These are phyloP conservation scores for Arachnopeziza araneosa DNA, from an alignment of 2,329 filamentous ascomycete species.

Conservation along the genomic window DNA sequence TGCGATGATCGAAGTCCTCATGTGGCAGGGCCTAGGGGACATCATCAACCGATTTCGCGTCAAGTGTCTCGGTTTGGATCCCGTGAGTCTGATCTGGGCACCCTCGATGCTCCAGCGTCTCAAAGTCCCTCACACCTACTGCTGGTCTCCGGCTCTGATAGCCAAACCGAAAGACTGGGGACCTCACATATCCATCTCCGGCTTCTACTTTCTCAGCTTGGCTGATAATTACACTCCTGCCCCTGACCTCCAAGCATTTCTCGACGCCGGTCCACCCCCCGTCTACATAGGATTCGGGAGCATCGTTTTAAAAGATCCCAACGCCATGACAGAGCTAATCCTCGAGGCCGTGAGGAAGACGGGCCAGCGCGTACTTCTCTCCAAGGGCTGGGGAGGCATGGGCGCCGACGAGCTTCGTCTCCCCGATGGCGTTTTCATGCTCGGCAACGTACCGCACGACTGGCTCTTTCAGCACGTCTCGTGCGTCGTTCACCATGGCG, in stretches of 20 bases:
- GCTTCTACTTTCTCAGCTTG: slow-evolving; percentile 72
- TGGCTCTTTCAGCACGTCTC: slow-evolving; percentile 67
- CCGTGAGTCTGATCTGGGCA: slow-evolving; percentile 81
- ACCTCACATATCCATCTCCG: slow-evolving; percentile 64
- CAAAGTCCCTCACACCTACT: slow-evolving; percentile 70
- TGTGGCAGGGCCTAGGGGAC: slow-evolving; percentile 80
- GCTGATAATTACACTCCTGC: slow-evolving; percentile 57
- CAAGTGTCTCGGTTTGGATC: slow-evolving; percentile 64
- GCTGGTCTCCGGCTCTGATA: slow-evolving; percentile 62
- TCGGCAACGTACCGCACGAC: slow-evolving; percentile 70
- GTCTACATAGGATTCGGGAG: slow-evolving; percentile 74
- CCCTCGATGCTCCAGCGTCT: slow-evolving; percentile 67
- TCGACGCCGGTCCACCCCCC: slow-evolving; percentile 51
- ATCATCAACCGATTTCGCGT: slow-evolving; percentile 70
- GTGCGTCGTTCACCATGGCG: slow-evolving; percentile 70
- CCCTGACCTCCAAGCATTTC: slow-evolving; percentile 47
- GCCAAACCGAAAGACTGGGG: slow-evolving; percentile 66
- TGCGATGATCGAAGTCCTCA: slow-evolving; percentile 76
- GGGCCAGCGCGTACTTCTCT: slow-evolving; percentile 66
- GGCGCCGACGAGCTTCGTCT: slow-evolving; percentile 53
- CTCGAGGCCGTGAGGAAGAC: slow-evolving; percentile 61
- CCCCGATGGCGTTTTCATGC: slow-evolving; percentile 62
- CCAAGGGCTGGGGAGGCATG: slow-evolving; percentile 70
- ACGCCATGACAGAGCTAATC: slow-evolving; percentile 64
- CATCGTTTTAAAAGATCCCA: slow-evolving; percentile 68